These are phyloP conservation scores for Pleurotus giganteus DNA, from an alignment of 768 basidiomycete genomes.

Conservation along the genomic window DNA sequence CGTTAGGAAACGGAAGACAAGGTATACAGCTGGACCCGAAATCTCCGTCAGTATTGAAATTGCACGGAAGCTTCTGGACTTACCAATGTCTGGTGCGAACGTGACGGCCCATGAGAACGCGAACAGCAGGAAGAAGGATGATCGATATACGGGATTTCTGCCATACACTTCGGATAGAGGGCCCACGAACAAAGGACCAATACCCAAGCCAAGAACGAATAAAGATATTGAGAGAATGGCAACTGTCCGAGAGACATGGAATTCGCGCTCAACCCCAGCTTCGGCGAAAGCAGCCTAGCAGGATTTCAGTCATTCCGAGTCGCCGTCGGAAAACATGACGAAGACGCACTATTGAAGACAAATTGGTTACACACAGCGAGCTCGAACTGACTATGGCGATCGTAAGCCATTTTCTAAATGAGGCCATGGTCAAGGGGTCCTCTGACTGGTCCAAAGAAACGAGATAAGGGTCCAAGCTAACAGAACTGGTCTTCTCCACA, in stretches of 20 bases:
- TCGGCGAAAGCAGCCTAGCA: constrained; percentile 4
- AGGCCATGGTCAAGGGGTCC: constrained; percentile 1
- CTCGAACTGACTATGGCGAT: constrained; percentile 2
- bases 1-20: constrained; percentile 55
- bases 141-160: constrained; percentile 57
- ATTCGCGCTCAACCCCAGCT: not conserved
- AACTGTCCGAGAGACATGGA: constrained; percentile 1
- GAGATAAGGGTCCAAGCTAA: not conserved
- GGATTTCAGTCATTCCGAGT: not conserved
- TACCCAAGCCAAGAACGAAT: constrained; percentile 55
- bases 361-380: constrained; percentile 3
- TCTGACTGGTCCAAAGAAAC: constrained; percentile 2
- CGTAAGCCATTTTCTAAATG: constrained; percentile 4
- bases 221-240: constrained; percentile 43
- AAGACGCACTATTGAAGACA: constrained; percentile 6
- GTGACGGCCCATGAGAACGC: constrained; percentile 68
- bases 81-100: constrained; percentile 66
- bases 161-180: constrained; percentile 61
- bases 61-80: constrained; percentile 12
- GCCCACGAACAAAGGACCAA: constrained; percentile 55
- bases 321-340: no score
- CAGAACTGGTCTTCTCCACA: not conserved
- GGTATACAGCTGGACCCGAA: constrained; percentile 43
- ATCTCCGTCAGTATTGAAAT: not conserved
- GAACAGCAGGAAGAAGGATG: constrained; percentile 61